Percentiles rank a stretch among this genome's conserved stretches.
These are phyloP conservation scores for Cryphonectria parasitica DNA, from an alignment of 2,329 filamentous ascomycete species.

Conservation along the genomic window DNA sequence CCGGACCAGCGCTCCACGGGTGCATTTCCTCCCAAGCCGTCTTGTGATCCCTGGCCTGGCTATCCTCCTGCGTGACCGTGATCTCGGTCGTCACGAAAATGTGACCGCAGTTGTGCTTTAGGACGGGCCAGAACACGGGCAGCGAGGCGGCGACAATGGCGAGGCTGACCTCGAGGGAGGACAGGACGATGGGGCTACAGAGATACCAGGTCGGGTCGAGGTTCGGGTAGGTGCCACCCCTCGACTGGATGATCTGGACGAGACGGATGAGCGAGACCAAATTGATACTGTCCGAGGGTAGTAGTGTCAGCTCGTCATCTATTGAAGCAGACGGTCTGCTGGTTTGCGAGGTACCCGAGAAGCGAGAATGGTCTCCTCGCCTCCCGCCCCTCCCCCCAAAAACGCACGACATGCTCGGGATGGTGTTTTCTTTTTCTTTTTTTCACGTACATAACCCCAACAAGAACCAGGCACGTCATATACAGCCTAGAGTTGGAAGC, in stretches of 20 bases:
- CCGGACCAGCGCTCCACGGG: constrained; percentile 10
- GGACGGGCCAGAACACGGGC: constrained; percentile 28
- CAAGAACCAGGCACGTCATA: constrained; percentile 36
- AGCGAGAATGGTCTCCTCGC: not conserved
- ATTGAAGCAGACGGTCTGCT: not conserved
- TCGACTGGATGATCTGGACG: constrained; percentile 35
- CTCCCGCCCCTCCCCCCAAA: too few species aligned
- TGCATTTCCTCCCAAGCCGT: not conserved
- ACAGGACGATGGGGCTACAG: constrained; percentile 39
- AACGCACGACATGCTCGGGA: not conserved
- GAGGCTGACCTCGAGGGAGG: constrained; percentile 40
- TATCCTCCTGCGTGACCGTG: constrained; percentile 32
- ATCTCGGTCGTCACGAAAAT: constrained; percentile 45
- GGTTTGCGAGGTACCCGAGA: not conserved
- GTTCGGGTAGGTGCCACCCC: constrained; percentile 40
- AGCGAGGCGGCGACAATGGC: constrained; percentile 18
- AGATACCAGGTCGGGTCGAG: constrained; percentile 44
- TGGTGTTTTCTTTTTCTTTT: not conserved
- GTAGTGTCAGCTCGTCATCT: not conserved
- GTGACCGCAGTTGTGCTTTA: constrained; percentile 35
- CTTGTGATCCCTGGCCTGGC: not conserved
- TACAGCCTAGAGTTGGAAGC: constrained; percentile 38
- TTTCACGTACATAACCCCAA: constrained; percentile 39
- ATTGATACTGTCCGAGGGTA: constrained; percentile 35
- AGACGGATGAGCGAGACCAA: constrained; percentile 39